Percentiles rank a stretch among this genome's conserved stretches.
These are phyloP conservation scores for Mycena leptocephala DNA, from an alignment of 768 basidiomycete genomes.

Conservation along the genomic window DNA sequence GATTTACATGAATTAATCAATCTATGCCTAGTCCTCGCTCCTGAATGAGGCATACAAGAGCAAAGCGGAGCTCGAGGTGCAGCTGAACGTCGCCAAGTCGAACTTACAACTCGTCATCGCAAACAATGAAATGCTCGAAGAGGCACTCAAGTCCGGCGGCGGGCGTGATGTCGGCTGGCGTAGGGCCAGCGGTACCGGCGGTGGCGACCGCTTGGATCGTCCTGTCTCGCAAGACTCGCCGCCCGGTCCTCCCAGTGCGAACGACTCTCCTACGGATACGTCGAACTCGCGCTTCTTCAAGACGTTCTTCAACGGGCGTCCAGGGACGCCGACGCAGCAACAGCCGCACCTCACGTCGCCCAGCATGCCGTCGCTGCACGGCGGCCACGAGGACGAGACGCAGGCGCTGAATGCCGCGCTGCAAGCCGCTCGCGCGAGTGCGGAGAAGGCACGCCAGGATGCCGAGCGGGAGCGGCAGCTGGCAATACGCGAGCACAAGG, in stretches of 20 bases:
- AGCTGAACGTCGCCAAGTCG: slow-evolving; percentile 88
- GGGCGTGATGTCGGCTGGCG: slow-evolving; percentile 87
- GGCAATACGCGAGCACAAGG: slow-evolving; percentile 55
- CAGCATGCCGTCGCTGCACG: slow-evolving; percentile 28
- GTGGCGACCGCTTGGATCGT: neutral
- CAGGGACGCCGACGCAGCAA: slow-evolving; percentile 27
- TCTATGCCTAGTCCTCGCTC: slow-evolving; percentile 63
- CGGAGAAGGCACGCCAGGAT: slow-evolving; percentile 37
- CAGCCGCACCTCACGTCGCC: slow-evolving; percentile 30
- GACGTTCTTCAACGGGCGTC: slow-evolving; percentile 72
- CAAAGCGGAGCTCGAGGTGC: slow-evolving; percentile 86
- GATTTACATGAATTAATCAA: neutral
- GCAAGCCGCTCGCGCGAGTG: slow-evolving; percentile 41
- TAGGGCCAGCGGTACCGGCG: slow-evolving; percentile 61
- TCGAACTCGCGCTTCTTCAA: slow-evolving; percentile 75
- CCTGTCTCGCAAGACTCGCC: neutral
- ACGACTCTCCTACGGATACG: slow-evolving; percentile 32
- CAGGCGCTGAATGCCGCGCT: slow-evolving; percentile 40
- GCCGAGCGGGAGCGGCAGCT: slow-evolving; percentile 52
- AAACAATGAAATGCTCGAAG: slow-evolving; percentile 98
- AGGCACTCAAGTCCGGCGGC: slow-evolving; percentile 74
- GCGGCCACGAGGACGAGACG: slow-evolving; percentile 20
- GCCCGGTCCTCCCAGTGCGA: neutral
- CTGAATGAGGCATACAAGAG: slow-evolving; percentile 80
- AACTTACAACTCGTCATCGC: slow-evolving; percentile 92